phyloP scores from a whole-genome alignment of 2,329 filamentous ascomycete genomes.

The Trematosphaeria pertusa region DNA sequence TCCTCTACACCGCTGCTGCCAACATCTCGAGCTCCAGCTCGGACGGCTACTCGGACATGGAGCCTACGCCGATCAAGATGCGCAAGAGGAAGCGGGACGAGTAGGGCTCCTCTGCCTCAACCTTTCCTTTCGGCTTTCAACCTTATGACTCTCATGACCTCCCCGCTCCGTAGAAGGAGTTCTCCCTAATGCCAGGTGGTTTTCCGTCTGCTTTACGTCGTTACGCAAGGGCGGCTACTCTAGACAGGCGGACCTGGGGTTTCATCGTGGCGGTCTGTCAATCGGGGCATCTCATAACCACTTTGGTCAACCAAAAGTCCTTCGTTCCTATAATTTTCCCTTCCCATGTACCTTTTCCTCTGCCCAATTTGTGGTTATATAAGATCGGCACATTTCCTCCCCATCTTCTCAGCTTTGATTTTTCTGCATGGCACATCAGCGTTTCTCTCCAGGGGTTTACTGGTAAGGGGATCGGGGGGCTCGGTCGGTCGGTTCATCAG shows the following conservation, averaged over 20 bases:
- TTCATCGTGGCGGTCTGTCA: conserved; percentile 32
- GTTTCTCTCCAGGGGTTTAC: conserved; percentile 22
- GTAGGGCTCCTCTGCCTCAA: conserved; percentile 40
- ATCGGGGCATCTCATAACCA: no score
- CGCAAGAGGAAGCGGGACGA: conserved; percentile 81
- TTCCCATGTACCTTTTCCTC: conserved; percentile 27
- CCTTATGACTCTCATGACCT: conserved; percentile 47
- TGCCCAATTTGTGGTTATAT: conserved; percentile 20
- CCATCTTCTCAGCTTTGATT: conserved; percentile 27
- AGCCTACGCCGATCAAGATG: conserved; percentile 56
- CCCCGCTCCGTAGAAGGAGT: conserved; percentile 36
- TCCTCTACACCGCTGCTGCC: conserved; percentile 48
- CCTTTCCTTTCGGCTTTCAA: conserved; percentile 29
- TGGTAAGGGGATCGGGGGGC: conserved; percentile 11
- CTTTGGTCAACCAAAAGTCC: conserved; percentile 31
- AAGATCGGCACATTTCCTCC: conserved; percentile 28
- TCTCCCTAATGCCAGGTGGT: conserved; percentile 30
- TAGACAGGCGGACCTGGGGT: conserved; percentile 42
- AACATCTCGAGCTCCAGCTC: conserved; percentile 45
- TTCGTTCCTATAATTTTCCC: conserved; percentile 8
- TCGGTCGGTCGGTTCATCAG: conserved; percentile 9
- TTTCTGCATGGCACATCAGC: conserved; percentile 33
- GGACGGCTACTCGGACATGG: conserved; percentile 46
- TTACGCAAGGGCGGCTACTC: conserved; percentile 39
- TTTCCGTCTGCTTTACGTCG: conserved; percentile 40